phyloP scores from a whole-genome alignment of 345 rosid genomes.

The Sonneratia alba region DNA sequence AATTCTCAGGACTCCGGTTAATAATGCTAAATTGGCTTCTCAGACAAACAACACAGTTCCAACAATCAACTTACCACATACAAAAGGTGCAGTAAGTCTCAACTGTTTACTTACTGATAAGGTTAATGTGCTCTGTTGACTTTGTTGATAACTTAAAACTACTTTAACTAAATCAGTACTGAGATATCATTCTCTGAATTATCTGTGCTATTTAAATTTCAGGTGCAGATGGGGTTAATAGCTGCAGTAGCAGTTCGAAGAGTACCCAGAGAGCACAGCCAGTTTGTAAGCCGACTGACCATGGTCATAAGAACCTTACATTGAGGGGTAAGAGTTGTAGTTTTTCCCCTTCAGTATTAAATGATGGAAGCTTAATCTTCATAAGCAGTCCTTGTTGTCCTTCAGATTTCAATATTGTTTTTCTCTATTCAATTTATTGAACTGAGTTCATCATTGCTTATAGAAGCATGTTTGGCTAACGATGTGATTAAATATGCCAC shows the following conservation, averaged over 20 bases:
- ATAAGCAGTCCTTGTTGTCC: not conserved
- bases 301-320: slow-evolving; percentile 38
- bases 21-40: slow-evolving; percentile 34
- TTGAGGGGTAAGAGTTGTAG: slow-evolving; percentile 37
- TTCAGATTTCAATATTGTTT: not conserved
- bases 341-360: not conserved
- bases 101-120: not conserved
- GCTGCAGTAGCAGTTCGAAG: slow-evolving; percentile 59
- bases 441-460: not conserved
- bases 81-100: slow-evolving; percentile 28
- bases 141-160: not conserved
- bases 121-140: not conserved
- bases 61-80: slow-evolving; percentile 32
- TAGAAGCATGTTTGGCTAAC: not conserved
- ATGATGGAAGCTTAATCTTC: not conserved
- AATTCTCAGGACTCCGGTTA: slow-evolving; percentile 39
- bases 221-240: slow-evolving; percentile 36
- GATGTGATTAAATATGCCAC: not conserved
- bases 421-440: not conserved
- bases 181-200: not conserved
- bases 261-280: slow-evolving; percentile 40
- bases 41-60: slow-evolving; percentile 41
- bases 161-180: not conserved
- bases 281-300: slow-evolving; percentile 34
- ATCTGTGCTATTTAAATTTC: slow-evolving; percentile 1